Evolutionary conservation across 345 rosid genomes (phyloP).

Genomic region (Capsella bursapastoris): DNA sequence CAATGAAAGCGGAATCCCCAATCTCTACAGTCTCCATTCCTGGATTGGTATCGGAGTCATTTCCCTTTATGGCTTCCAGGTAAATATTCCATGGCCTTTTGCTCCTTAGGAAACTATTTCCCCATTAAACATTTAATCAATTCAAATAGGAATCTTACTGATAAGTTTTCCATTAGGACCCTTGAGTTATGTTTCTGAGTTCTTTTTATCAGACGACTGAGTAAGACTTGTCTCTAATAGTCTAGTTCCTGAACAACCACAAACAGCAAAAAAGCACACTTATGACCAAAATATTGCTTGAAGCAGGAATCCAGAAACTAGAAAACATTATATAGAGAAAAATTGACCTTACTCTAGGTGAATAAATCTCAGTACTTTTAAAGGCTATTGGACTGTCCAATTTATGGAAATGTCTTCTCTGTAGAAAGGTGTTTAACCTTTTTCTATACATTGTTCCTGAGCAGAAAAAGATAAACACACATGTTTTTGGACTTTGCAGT

Average conservation of each 20-base stretch:
- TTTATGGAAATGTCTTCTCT: not conserved
- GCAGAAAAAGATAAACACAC: not conserved
- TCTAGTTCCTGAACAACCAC: not conserved
- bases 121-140: not conserved
- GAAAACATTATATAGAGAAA: not conserved
- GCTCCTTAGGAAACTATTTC: not conserved
- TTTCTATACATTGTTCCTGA: slow-evolving; percentile 10
- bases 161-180: not conserved
- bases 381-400: not conserved
- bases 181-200: not conserved
- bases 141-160: not conserved
- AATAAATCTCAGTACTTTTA: not conserved
- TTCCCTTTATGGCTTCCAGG: slow-evolving; percentile 88
- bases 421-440: not conserved
- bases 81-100: slow-evolving; percentile 36
- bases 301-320: not conserved
- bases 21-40: slow-evolving; percentile 94
- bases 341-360: not conserved
- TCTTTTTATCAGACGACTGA: not conserved
- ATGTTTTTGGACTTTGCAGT: slow-evolving; percentile 52
- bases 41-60: slow-evolving; percentile 90
- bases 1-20: slow-evolving; percentile 74
- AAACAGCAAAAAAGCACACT: not conserved
- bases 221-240: not conserved
- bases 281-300: slow-evolving; percentile 5